Evolutionary conservation across 2,329 filamentous ascomycete genomes (phyloP).

Genomic region (Talaromyces sp.): DNA sequence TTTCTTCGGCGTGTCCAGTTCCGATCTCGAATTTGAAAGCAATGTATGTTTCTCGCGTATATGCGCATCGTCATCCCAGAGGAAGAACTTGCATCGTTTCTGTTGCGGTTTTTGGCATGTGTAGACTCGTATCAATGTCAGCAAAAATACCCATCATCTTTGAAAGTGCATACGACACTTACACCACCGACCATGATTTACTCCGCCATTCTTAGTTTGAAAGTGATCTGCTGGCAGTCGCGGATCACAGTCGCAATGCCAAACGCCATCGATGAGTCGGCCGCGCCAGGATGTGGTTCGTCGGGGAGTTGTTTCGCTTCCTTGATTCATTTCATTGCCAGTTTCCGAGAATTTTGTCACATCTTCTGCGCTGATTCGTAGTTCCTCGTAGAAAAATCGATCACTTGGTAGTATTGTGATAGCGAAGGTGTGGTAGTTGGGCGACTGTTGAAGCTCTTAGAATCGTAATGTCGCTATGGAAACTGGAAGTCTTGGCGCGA

Average conservation of each 20-base stretch:
- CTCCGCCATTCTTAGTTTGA: slow-evolving; percentile 55
- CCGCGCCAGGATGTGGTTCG: slow-evolving; percentile 29
- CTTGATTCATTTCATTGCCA: slow-evolving; percentile 6
- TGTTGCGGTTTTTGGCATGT: slow-evolving; percentile 52
- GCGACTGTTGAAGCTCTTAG: background rate
- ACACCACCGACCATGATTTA: slow-evolving; percentile 56
- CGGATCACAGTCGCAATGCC: slow-evolving; percentile 56
- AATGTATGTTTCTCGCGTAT: slow-evolving; percentile 50
- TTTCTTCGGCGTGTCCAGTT: slow-evolving; percentile 32
- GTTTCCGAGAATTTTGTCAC: background rate
- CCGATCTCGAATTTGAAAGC: slow-evolving; percentile 49
- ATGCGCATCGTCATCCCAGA: slow-evolving; percentile 59
- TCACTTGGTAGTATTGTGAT: background rate
- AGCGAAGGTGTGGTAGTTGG: background rate
- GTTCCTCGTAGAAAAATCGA: background rate
- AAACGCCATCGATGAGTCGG: slow-evolving; percentile 43
- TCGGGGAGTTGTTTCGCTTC: slow-evolving; percentile 7
- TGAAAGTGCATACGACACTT: slow-evolving; percentile 17
- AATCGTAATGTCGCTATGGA: slow-evolving; percentile 1
- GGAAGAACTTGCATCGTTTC: slow-evolving; percentile 56
- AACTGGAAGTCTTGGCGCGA: slow-evolving; percentile 7
- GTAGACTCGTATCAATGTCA: slow-evolving; percentile 42
- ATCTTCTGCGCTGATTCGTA: background rate
- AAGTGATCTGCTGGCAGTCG: slow-evolving; percentile 54
- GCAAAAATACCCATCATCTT: background rate